Base-by-base conservation (phyloP, 2,329 filamentous ascomycete species). In the Diaporthe eres region DNA sequence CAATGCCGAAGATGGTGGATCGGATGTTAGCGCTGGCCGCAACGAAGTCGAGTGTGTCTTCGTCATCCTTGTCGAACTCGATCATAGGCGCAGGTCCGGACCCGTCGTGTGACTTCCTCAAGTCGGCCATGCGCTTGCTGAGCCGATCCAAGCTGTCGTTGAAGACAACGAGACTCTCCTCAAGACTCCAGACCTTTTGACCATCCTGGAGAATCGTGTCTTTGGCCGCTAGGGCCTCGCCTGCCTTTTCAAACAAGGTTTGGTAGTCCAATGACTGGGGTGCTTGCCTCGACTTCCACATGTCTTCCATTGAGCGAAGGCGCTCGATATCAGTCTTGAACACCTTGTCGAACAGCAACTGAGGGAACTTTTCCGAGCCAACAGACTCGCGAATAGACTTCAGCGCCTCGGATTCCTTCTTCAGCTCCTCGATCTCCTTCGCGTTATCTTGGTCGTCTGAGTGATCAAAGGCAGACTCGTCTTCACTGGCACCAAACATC, bases 61-160 rank as follows among this genome's bases (percentile, higher is more conserved):
- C 91, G 81, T 99, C 97, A 82, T 99, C 97, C 86, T 99, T 99
- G 87, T 99, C 97, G 81, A 99, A 99, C 2, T 90, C 92, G 71
- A 99, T 92, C 42, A 93, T 90, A 2, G 94, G 92, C 22, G 89
- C 87, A 19, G 90, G 86, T 1, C 86, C 87, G 0, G 87, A 84
- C 55, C 85, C 84, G 74, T 85, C 85, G 47, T 85, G 80, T 6
- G 81, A 79, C 65, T 85, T 84, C 82, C 92, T 92, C 75, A 94
- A 87, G 68, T 92, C 88, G 71, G 93, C 87, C 65, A 97, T 87
- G 51, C 96, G 92, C 80, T 90, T 91, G 83, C 94, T 95, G 42
- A 99, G 86, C 47, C 95, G 91, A 49, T 91, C 88, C 75, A 98
- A 85, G 81, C 96, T 97, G 83, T 98, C 94, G 78, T 92, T 92